These are phyloP conservation scores for Fusarium buharicum DNA, from an alignment of 2,329 filamentous ascomycete species.

Conservation along the genomic window DNA sequence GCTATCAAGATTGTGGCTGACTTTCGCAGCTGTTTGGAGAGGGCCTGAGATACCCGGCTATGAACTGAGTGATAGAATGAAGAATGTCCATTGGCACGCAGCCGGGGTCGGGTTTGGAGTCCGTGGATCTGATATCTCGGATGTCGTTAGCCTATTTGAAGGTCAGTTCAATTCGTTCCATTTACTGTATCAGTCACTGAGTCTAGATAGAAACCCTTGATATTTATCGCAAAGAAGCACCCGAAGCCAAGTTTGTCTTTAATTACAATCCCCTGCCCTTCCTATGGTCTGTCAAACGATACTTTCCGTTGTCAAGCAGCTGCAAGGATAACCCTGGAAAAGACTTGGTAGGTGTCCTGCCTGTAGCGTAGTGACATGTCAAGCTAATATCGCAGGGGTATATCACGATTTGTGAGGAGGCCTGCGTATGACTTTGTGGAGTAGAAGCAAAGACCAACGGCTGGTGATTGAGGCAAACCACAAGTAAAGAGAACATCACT, in stretches of 20 bases:
- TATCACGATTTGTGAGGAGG: neutral
- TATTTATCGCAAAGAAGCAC: constrained; percentile 10
- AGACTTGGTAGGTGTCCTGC: neutral
- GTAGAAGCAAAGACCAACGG: neutral
- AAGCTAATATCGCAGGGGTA: neutral
- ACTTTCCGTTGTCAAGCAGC: neutral
- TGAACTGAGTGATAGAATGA: neutral
- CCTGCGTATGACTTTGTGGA: neutral
- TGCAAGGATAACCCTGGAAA: constrained; percentile 1
- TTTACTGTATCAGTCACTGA: neutral
- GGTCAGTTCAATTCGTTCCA: neutral
- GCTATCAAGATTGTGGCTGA: accelerated
- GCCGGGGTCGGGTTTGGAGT: constrained; percentile 15
- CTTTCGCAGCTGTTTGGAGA: constrained; percentile 7
- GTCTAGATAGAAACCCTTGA: neutral
- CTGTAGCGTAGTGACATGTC: neutral
- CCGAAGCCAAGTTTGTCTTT: constrained; percentile 1
- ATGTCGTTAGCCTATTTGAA: constrained; percentile 9
- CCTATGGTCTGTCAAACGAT: constrained; percentile 13
- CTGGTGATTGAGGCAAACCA: too few species aligned
- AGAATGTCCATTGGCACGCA: constrained; percentile 4
- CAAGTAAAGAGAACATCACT: too few species aligned
- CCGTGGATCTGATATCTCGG: constrained; percentile 2
- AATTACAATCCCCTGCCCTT: constrained; percentile 18
- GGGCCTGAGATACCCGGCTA: neutral